These are phyloP conservation scores for Dactylella cylindrospora DNA, from an alignment of 2,329 filamentous ascomycete genomes.

Conservation along the genomic window DNA sequence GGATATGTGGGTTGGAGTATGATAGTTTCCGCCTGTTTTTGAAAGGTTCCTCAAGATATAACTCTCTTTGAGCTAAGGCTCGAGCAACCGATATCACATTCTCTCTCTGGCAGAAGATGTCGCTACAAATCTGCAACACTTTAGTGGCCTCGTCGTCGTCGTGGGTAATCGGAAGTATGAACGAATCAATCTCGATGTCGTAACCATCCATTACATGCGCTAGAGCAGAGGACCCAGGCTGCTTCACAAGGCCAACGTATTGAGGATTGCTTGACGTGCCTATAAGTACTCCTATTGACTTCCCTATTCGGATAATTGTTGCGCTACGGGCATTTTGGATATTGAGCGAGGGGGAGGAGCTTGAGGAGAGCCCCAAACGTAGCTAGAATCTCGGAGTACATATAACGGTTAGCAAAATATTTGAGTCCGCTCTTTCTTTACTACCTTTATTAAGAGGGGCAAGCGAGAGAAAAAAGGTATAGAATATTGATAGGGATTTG, in stretches of 20 bases:
- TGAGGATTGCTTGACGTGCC: neutral
- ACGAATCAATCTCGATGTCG: neutral
- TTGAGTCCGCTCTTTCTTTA: no score
- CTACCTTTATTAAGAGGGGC: no score
- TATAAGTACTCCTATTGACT: neutral
- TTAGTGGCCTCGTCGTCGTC: neutral
- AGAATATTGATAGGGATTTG: no score
- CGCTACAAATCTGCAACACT: neutral
- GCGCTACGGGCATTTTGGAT: no score
- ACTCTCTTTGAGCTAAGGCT: neutral
- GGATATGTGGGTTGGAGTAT: constrained; percentile 11
- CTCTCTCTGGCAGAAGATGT: neutral
- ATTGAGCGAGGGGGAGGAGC: no score
- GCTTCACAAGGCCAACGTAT: neutral
- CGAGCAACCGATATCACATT: neutral
- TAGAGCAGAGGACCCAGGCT: neutral
- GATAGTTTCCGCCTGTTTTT: neutral
- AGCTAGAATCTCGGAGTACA: no score
- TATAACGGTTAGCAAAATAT: no score
- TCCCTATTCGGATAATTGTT: no score
- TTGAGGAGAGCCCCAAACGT: no score
- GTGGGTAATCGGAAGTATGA: neutral
- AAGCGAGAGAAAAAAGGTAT: no score
- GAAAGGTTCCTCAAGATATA: constrained; percentile 2
- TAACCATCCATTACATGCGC: neutral